phyloP scores from a whole-genome alignment of 1,139 yeast species.

The Hansenula sp. region DNA sequence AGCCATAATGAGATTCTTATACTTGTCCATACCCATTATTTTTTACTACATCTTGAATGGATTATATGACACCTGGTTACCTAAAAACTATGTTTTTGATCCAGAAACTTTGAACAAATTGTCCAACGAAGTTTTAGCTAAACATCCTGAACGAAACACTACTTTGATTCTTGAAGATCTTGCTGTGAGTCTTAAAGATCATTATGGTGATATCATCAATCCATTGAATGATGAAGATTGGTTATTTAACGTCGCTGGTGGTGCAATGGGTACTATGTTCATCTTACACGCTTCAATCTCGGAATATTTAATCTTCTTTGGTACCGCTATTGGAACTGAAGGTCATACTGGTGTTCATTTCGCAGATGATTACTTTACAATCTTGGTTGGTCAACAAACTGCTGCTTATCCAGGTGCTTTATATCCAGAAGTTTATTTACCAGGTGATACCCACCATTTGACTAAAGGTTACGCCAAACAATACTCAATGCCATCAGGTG shows the following conservation, averaged over 20 bases:
- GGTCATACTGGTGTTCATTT: constrained; percentile 96
- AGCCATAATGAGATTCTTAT: constrained; percentile 13
- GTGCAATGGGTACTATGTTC: constrained; percentile 98
- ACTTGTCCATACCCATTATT: constrained; percentile 20
- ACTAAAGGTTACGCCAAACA: constrained; percentile 73
- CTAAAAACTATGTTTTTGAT: constrained; percentile 52
- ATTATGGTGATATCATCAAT: constrained; percentile 68
- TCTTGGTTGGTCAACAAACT: constrained; percentile 69
- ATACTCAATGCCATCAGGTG: constrained; percentile 75
- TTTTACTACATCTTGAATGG: constrained; percentile 34
- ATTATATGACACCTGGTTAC: constrained; percentile 62
- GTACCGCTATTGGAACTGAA: constrained; percentile 87
- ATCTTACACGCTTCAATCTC: constrained; percentile 93
- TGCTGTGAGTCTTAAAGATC: constrained; percentile 52
- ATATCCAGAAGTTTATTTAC: constrained; percentile 59
- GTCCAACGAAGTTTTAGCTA: constrained; percentile 46
- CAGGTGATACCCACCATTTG: constrained; percentile 84
- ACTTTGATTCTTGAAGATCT: constrained; percentile 59
- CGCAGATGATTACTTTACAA: constrained; percentile 95
- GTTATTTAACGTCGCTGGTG: constrained; percentile 97
- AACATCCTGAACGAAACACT: constrained; percentile 55
- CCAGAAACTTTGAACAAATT: constrained; percentile 41
- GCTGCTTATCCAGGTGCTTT: constrained; percentile 67
- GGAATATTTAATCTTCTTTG: constrained; percentile 87
- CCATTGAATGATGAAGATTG: constrained; percentile 73